Conservation (phyloP, 306 rosid species). For the Sophora flavescens region DNA sequence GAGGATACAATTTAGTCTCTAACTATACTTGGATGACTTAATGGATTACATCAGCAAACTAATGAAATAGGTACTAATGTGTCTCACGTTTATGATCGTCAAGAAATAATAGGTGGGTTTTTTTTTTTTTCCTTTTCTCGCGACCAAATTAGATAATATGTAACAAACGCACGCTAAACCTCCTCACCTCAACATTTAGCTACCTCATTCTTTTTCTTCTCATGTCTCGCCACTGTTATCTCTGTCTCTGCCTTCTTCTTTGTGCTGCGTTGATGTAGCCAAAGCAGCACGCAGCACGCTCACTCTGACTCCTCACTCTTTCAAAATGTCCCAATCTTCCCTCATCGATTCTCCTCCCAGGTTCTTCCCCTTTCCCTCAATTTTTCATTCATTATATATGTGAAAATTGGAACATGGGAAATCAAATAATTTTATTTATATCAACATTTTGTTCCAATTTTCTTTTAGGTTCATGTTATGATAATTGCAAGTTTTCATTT, state of each 20-base stretch:
- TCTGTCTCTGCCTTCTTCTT: neutral
- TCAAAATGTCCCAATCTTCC: conserved; percentile 45
- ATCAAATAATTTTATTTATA: neutral
- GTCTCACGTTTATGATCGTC: no score
- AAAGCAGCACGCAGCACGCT: neutral
- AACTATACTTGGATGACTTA: no score
- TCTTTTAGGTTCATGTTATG: no score
- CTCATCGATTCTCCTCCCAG: conserved; percentile 60
- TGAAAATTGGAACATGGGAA: neutral
- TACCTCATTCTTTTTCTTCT: neutral
- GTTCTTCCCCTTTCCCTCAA: conserved; percentile 49
- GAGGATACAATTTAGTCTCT: no score
- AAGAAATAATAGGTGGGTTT: no score
- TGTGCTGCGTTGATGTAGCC: neutral
- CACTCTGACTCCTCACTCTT: conserved; percentile 1
- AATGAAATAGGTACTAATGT: no score
- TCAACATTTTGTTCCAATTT: no score
- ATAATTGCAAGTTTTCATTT: neutral
- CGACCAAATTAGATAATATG: no score
- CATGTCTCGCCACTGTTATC: neutral
- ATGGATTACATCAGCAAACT: no score
- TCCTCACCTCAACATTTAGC: neutral
- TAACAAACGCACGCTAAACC: no score
- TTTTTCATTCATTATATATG: neutral
- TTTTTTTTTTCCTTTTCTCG: no score